Base-by-base conservation (phyloP, 177 flowering plant genomes). In the Telopea speciosissima region DNA sequence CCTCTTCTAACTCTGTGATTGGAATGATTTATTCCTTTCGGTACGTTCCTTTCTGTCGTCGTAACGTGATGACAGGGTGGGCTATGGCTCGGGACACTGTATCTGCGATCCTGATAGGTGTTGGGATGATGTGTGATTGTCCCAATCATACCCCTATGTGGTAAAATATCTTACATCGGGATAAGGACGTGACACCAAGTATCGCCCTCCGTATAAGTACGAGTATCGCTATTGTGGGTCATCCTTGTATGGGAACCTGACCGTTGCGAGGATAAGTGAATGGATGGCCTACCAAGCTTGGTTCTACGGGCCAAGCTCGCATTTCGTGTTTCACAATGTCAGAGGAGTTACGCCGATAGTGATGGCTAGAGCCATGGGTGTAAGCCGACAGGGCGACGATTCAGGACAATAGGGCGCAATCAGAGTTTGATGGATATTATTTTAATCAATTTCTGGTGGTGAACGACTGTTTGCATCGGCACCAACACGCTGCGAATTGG, bases 261-360 rank as follows among this genome's bases (percentile, higher is more conserved):
- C 83, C 72, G 87, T 93, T 1, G 69, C 79, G 40, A 76, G 93
- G 64, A 81, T 90, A 1, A 67, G 93, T 52, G 93, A 90, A 63
- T 90, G 97, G 97, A 79, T 91, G 79, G 97, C 97, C 1, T 91
- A 88, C 74, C 97, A 91, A 74, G 86, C 85, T 3, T 80, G 87
- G 82, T 82, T 89, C 73, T 87, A 89, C 67, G 93, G 97, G 0
- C 71, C 72, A 16, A 80, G 69, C 10, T 88, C 94, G 12, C 90
- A 91, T 79, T 89, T 91, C 71, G 91, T 89, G 68, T 83, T 91
- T n/a, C 91, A 91, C 69, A 93, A 91, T 33, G 97, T 91, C 0
- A 95, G 93, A 0, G 97, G 95, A n/a, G 83, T 85, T 10, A 73
- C 80, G 17, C 70, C 79, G 25, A 88, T 75, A 72, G 92, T 89